Evolutionary conservation across 2,329 filamentous ascomycete genomes (phyloP).

Genomic region (Colletotrichum abscissum): DNA sequence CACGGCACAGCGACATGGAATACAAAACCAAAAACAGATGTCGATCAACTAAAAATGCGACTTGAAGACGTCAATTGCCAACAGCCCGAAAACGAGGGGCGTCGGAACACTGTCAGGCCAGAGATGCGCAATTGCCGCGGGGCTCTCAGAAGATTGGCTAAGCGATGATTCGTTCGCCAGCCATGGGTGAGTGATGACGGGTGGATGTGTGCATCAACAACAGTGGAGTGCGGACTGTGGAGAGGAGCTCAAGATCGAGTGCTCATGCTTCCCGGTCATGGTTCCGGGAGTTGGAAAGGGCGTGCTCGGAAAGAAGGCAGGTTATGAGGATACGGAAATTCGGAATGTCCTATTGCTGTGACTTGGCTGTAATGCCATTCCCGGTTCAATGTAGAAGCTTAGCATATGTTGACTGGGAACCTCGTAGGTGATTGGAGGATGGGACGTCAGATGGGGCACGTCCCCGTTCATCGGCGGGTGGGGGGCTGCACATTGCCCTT

Average conservation of each 20-base stretch:
- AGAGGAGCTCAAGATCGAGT: constrained; percentile 5
- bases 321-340: constrained; percentile 14
- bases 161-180: constrained; percentile 5
- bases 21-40: neutral
- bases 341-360: neutral
- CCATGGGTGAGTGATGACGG: constrained; percentile 19
- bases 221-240: neutral
- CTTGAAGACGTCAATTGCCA: constrained; percentile 23
- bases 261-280: neutral
- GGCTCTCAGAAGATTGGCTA: neutral
- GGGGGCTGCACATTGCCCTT: constrained; percentile 7
- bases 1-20: too few relatives aligned
- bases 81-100: constrained; percentile 8
- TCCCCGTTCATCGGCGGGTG: constrained; percentile 20
- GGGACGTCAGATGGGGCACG: neutral
- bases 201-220: neutral
- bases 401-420: neutral
- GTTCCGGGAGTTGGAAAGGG: constrained; percentile 1
- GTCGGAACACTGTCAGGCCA: constrained; percentile 7
- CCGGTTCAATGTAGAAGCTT: constrained; percentile 23
- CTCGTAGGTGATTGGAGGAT: constrained; percentile 15
- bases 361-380: constrained; percentile 8
- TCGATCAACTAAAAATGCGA: constrained; percentile 23
- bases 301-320: constrained; percentile 1
- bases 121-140: constrained; percentile 32